Percentiles rank a stretch among this genome's conserved stretches.
Conservation (phyloP, 108 stramenopile species). For the Cyclotella cryptica region DNA sequence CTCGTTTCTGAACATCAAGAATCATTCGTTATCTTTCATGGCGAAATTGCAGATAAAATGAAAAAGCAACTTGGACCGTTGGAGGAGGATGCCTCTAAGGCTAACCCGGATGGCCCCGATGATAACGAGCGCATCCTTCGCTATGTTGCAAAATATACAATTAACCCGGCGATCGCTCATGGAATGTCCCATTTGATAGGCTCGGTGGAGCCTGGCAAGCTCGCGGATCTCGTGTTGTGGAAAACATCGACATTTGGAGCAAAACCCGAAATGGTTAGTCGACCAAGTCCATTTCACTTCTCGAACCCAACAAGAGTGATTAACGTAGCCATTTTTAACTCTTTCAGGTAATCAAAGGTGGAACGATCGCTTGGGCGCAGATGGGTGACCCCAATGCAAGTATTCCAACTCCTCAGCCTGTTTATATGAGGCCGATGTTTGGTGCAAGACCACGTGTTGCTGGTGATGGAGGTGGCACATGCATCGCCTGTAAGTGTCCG, state of each 20-base stretch:
- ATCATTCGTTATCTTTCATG: too few species aligned
- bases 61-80: slow-evolving; percentile 94
- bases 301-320: neutral
- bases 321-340: neutral
- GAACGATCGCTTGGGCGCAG: slow-evolving; percentile 92
- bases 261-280: slow-evolving; percentile 91
- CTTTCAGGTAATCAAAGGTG: slow-evolving; percentile 88
- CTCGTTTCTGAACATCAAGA: too few species aligned
- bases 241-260: slow-evolving; percentile 95
- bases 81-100: slow-evolving; percentile 68
- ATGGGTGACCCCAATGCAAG: slow-evolving; percentile 99
- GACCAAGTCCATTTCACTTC: neutral
- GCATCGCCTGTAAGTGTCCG: slow-evolving; percentile 59
- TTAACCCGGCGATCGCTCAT: slow-evolving; percentile 98
- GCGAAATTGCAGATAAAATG: slow-evolving; percentile 86
- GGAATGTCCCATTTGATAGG: slow-evolving; percentile 95
- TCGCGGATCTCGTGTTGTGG: slow-evolving; percentile 97
- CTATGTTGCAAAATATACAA: slow-evolving; percentile 98
- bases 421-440: slow-evolving; percentile 97
- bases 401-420: slow-evolving; percentile 98
- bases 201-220: slow-evolving; percentile 92
- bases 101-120: slow-evolving; percentile 56
- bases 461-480: slow-evolving; percentile 59
- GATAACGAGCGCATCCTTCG: slow-evolving; percentile 95
- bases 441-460: slow-evolving; percentile 70